phyloP scores from a whole-genome alignment of 1,139 yeast species.

The Hyphopichia pseudoburtonii region DNA sequence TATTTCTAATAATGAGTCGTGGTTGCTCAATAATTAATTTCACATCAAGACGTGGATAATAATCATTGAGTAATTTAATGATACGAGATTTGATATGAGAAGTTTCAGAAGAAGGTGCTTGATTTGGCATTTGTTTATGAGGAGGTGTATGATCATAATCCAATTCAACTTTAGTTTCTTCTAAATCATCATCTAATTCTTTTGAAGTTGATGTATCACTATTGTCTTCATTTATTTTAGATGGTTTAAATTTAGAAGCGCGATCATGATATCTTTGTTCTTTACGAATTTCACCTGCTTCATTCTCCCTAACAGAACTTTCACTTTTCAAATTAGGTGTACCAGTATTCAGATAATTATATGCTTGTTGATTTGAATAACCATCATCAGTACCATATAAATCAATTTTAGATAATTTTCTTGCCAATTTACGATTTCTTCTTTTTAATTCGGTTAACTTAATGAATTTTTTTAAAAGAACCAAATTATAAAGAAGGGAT shows the following conservation, averaged over 20 bases:
- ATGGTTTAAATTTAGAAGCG: background rate
- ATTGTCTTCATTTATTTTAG: background rate
- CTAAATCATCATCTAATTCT: constrained; percentile 8
- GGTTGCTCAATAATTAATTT: constrained; percentile 48
- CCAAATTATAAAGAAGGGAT: constrained; percentile 36
- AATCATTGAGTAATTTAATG: constrained; percentile 35
- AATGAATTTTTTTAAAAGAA: constrained; percentile 30
- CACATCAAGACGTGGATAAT: constrained; percentile 43
- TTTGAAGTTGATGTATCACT: background rate
- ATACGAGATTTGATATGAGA: constrained; percentile 10
- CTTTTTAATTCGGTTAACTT: constrained; percentile 23
- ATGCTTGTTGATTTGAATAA: constrained; percentile 4
- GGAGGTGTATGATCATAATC: constrained; percentile 7
- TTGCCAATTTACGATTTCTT: constrained; percentile 8
- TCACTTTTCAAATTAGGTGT: constrained; percentile 3
- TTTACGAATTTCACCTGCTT: background rate
- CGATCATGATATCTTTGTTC: background rate
- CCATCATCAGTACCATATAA: constrained; percentile 4
- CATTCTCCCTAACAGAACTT: background rate
- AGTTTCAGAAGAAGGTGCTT: background rate
- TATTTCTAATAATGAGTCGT: constrained; percentile 34
- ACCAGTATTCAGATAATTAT: constrained; percentile 1
- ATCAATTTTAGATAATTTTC: constrained; percentile 2
- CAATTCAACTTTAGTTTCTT: constrained; percentile 20
- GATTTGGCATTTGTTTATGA: background rate